Evolutionary conservation across 129 eudicot species (phyloP), one percentile per base, ranked within the genome.

Genomic region (Flaveria linearis): DNA sequence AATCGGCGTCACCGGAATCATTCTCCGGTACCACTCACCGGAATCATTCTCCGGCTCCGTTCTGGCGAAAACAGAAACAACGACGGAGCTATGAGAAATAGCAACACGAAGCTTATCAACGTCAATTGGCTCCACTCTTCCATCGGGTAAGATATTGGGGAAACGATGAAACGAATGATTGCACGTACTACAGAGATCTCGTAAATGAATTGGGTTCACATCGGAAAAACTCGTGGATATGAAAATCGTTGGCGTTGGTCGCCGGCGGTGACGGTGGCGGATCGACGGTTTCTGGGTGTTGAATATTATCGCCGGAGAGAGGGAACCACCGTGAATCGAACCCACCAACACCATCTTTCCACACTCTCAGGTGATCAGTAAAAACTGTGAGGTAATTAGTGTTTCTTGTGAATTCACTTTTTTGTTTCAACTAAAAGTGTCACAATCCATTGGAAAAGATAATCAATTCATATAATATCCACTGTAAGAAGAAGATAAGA

Each of bases 131-230:
- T 82, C 89, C 26, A 84, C 84, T 16, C 68, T 78, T 42, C 90
- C 90, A 51, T 81, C 72, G 60, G 81, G 30, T 70, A 60, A 73
- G 69, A 68, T 11, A 26, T 68, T 72, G 68, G 97, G 97, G 85
- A 91, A 91, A 41, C 93, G 93, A 73, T 91, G 97, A 75, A 87
- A 76, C 43, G 98, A 94, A 78, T 82, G 86, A 77, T 89, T 87
- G 88, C 97, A 94, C 76, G 82, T 50, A 17, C 73, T 41, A 82
- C 79, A 94, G 53, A 94, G 97, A 25, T 86, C 83, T 71, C 76
- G 76, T 58, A 94, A 82, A 42, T 82, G 84, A 25, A 62, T 49
- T 9, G 82, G 87, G 74, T 88, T 81, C 14, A 86, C 82, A 73
- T 88, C 78, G 13, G 85, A 45, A 9, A 86, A 85, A 69, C 86